Base-by-base conservation (phyloP, 2,329 filamentous ascomycete species). In the Botrytis fabae region DNA sequence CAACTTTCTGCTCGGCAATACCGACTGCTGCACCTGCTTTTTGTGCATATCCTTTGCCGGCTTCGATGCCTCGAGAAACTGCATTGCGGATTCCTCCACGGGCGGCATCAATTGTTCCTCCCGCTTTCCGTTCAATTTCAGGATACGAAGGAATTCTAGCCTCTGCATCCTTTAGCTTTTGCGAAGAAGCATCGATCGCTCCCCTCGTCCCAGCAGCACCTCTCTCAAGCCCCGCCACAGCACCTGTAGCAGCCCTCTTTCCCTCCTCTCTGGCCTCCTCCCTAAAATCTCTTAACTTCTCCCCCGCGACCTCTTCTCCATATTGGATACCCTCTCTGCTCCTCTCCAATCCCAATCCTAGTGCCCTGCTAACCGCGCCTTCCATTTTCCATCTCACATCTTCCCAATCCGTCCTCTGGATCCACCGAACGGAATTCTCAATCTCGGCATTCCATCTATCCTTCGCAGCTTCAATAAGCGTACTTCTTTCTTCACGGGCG, bases 371-470 rank as follows among this genome's bases (percentile, higher is more conserved):
- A 54, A 84, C 81, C 46, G 82, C 80, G 22, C 83, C 83, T 80
- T 91, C 90, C 76, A 89, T 82, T 2, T 83, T 85, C 75, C 91
- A 88, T 71, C 90, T 86, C 71, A 90, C 85, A 70, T 86, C 85
- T 66, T 85, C 83, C 91, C 91, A 93, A 81, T 92, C 88, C 74
- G 87, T 89, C 48, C 83, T 85, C 82, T 94, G 89, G 73, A 89
- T 87, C 86, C 89, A 91, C 73, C 85, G 85, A 72, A 92, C 91
- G 69, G 91, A 86, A 74, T 85, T 85, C 81, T 91, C 87, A 51
- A 95, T 82, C 82, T 95, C 92, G 69, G 86, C 82, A 81, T 96
- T 95, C 93, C 93, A 95, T 74, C 88, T 85, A 79, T 93, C 91
- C 84, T 95, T 95, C 78, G 91, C 86, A 51, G 88, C 84, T 80